phyloP scores from a whole-genome alignment of 1,139 yeast species.

The Candida neerlandica region DNA sequence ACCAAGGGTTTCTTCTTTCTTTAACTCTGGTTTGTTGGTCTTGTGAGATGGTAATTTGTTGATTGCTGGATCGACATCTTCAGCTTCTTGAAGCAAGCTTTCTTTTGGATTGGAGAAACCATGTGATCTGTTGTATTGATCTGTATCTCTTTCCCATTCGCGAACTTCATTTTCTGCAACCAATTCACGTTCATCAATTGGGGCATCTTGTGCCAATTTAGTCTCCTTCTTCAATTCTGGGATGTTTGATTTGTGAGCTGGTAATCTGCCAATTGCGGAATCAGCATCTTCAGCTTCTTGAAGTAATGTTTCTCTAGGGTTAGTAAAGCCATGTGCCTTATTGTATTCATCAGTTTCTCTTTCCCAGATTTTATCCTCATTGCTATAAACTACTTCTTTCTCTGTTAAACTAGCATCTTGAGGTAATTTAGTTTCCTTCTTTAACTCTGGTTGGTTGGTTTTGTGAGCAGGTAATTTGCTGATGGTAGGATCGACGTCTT shows the following conservation, averaged over 20 bases:
- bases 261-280: constrained; percentile 5
- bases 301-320: constrained; percentile 18
- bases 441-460: background rate
- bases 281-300: constrained; percentile 8
- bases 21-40: constrained; percentile 8
- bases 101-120: constrained; percentile 27
- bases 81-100: constrained; percentile 33
- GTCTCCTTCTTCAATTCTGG: too few relatives aligned
- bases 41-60: constrained; percentile 21
- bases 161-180: too few relatives aligned
- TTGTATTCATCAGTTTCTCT: constrained; percentile 29
- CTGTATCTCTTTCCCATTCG: constrained; percentile 19
- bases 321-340: constrained; percentile 23
- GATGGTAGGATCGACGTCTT: too few relatives aligned
- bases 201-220: too few relatives aligned
- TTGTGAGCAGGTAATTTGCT: too few relatives aligned
- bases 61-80: constrained; percentile 24
- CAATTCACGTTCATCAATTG: too few relatives aligned
- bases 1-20: constrained; percentile 7
- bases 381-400: constrained; percentile 7
- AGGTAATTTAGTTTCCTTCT: constrained; percentile 12
- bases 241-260: background rate
- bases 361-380: constrained; percentile 17
- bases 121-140: constrained; percentile 30
- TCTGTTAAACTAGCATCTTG: constrained; percentile 3